Base-by-base conservation (phyloP, 306 rosid genomes). In the Vigna unguiculata region DNA sequence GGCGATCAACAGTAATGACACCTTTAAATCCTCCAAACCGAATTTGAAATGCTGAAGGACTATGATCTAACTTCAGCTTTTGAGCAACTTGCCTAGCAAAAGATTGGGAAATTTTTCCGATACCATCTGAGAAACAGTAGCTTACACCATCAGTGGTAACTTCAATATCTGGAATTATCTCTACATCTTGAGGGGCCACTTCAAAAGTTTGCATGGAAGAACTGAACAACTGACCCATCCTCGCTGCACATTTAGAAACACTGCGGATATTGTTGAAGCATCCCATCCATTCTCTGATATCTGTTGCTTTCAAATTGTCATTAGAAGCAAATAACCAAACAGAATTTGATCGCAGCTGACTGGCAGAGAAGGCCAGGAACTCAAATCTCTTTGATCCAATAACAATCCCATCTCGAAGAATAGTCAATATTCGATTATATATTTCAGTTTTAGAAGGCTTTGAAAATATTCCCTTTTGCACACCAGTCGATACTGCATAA, bases 271-370 rank as follows among this genome's bases (percentile, higher is more conserved):
- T 87, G 32, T 70, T 88, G 84, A 94, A 92, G 84, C 91, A 85
- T 74, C 98, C 98, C 98, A 94, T 94, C 98, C 98, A 94, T 76
- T 92, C 86, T 81, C 97, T 85, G 52, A 94, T 90, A 80, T 90
- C 91, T 76, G 83, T 91, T n/a, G 98, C 95, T 80, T 83, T 90
- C 70, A 94, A 78, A 64, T 69, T 65, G 63, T 92, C 91, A 82
- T 86, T 94, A 25, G 97, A 94, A 85, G 98, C 97, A 90, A 94
- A 94, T 91, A 94, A 87, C 98, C 97, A 94, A 75, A 92, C 95
- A 47, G 97, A 85, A 74, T 82, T 94, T 48, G 95, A 90, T 25
- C 97, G 90, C 61, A 94, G 92, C 70, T 94, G 98, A 89, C 98
- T 94, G 16, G 96, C 98, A 5, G 98, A 94, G 87, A 92, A 94